These are phyloP conservation scores for Lactifluus pinguis DNA, from an alignment of 768 basidiomycete genomes.

Conservation along the genomic window DNA sequence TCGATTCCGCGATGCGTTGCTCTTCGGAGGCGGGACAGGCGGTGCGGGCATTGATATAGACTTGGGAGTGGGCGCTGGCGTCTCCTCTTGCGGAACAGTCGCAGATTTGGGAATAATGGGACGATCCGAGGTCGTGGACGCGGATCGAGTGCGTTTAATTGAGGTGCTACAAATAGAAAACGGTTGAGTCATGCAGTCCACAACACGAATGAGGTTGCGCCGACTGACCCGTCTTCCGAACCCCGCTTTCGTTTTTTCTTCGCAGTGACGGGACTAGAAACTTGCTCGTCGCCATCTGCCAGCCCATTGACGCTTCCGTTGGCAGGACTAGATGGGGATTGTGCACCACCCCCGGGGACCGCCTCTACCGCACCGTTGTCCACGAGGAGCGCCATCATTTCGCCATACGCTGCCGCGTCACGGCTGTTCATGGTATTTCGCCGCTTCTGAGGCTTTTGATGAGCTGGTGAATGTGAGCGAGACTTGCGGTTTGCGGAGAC, in stretches of 20 bases:
- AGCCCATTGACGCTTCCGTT: constrained; percentile 30
- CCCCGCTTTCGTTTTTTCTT: constrained; percentile 67
- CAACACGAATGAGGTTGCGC: background rate
- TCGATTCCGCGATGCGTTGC: constrained; percentile 22
- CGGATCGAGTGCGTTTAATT: constrained; percentile 71
- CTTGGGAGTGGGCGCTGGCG: constrained; percentile 25
- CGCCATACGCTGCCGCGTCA: constrained; percentile 81
- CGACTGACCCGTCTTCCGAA: constrained; percentile 61
- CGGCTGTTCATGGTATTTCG: constrained; percentile 97
- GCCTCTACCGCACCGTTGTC: constrained; percentile 69
- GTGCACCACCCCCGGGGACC: constrained; percentile 52
- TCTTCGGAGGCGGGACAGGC: constrained; percentile 21
- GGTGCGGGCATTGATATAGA: constrained; percentile 19
- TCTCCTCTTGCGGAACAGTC: constrained; percentile 30
- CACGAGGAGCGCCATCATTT: constrained; percentile 48
- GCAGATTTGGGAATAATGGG: constrained; percentile 32
- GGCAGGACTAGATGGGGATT: constrained; percentile 31
- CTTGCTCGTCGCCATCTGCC: constrained; percentile 38
- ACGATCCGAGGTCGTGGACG: constrained; percentile 60
- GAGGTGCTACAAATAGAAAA: constrained; percentile 30
- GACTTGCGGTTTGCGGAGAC: constrained; percentile 44
- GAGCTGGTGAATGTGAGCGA: constrained; percentile 64
- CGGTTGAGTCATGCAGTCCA: constrained; percentile 11
- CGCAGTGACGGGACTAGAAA: constrained; percentile 34
- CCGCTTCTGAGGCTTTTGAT: constrained; percentile 65